phyloP scores from a whole-genome alignment of 495 filamentous ascomycete genomes.

The Xanthoparmelia taractica region DNA sequence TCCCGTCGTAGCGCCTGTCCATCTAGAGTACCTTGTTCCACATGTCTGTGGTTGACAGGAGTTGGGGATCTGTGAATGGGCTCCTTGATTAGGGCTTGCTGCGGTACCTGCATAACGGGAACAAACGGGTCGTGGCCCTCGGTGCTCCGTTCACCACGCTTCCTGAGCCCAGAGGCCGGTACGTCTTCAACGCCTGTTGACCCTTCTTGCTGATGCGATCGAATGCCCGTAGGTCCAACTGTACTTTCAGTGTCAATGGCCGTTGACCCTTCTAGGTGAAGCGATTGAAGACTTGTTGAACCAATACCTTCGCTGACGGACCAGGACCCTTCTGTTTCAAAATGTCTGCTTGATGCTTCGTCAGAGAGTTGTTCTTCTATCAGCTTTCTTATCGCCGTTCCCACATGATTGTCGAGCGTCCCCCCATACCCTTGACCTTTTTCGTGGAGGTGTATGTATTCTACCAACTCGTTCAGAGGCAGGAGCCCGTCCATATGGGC shows the following conservation, averaged over 20 bases:
- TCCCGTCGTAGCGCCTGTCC: not conserved
- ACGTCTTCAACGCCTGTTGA: constrained; percentile 3
- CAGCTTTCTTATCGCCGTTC: not conserved
- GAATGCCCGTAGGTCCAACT: not conserved
- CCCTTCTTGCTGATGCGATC: not conserved
- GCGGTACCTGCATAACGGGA: not conserved
- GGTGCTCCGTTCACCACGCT: constrained; percentile 1
- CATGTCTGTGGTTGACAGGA: not conserved
- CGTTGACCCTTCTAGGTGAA: not conserved
- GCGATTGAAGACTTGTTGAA: not conserved
- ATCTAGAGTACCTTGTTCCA: not conserved
- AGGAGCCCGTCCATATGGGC: not conserved
- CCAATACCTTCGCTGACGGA: not conserved
- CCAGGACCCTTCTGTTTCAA: not conserved
- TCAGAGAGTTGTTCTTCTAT: not conserved
- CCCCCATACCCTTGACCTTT: not conserved
- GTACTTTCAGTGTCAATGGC: not conserved
- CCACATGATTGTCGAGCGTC: not conserved
- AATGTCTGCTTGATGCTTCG: not conserved
- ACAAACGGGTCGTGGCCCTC: not conserved
- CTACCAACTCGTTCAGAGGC: not conserved
- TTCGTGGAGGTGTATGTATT: not conserved
- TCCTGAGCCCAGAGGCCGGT: not conserved
- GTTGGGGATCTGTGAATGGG: not conserved
- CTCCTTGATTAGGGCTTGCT: not conserved